Percentiles rank a stretch among this genome's conserved stretches.
Conservation (phyloP, 108 stramenopile genomes). For the Poteriospumella lacustris region DNA sequence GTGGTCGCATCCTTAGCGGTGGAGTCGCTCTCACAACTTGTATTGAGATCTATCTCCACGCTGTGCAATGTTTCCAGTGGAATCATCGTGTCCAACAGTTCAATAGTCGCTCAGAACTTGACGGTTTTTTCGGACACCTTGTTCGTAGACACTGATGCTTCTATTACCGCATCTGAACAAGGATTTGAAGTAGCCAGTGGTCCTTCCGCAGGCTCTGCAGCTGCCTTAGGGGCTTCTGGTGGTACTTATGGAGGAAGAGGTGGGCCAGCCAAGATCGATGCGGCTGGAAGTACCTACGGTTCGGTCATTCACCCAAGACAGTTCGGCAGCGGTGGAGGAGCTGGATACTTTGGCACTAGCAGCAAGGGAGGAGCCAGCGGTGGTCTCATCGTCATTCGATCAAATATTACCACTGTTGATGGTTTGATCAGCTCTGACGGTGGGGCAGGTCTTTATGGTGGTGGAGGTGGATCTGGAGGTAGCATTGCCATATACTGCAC, state of each 20-base stretch:
- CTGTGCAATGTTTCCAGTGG: too few relatives aligned
- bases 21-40: too few relatives aligned
- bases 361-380: background rate
- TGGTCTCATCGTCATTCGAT: background rate
- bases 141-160: too few relatives aligned
- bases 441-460: slow-evolving; percentile 19
- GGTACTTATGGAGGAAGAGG: slow-evolving; percentile 22
- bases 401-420: background rate
- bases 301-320: background rate
- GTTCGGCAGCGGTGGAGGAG: slow-evolving; percentile 14
- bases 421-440: background rate
- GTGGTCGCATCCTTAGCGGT: too few relatives aligned
- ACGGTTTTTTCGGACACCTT: too few relatives aligned
- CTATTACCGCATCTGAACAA: too few relatives aligned
- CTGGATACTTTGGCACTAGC: background rate
- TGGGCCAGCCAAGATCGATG: slow-evolving; percentile 11
- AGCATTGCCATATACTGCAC: slow-evolving; percentile 4
- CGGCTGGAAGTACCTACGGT: background rate
- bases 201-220: background rate
- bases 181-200: background rate
- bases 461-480: slow-evolving; percentile 25
- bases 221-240: slow-evolving; percentile 19
- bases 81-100: too few relatives aligned
- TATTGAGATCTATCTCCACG: too few relatives aligned
- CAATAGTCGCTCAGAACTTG: too few relatives aligned